A percentile compares a stretch with the other conserved stretches of the same genome.
Conservation (phyloP, 2,329 filamentous ascomycete genomes). For the Rosellinia necatrix region DNA sequence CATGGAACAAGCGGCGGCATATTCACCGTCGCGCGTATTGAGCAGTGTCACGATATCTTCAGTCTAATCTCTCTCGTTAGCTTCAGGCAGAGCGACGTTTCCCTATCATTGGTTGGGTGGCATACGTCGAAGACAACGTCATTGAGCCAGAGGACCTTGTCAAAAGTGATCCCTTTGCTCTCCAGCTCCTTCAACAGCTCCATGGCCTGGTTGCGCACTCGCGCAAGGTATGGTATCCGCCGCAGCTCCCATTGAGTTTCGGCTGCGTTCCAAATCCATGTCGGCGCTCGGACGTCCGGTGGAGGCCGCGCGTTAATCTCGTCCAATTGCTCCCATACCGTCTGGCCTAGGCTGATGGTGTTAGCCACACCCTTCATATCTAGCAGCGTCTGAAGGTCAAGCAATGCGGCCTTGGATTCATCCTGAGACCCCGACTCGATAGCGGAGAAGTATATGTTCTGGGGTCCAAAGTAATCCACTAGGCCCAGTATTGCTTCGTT, state of each 20-base stretch:
- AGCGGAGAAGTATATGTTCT: constrained; percentile 68
- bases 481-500: constrained; percentile 61
- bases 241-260: constrained; percentile 59
- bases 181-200: constrained; percentile 59
- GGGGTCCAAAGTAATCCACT: constrained; percentile 59
- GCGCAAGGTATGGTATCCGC: constrained; percentile 70
- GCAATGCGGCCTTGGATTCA: constrained; percentile 65
- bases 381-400: constrained; percentile 59
- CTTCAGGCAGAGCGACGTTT: constrained; percentile 5
- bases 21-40: constrained; percentile 57
- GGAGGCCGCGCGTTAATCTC: constrained; percentile 52
- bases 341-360: constrained; percentile 61
- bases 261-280: constrained; percentile 64
- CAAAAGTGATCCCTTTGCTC: constrained; percentile 54
- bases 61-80: constrained; percentile 34
- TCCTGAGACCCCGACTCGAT: constrained; percentile 73
- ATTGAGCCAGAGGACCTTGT: constrained; percentile 63
- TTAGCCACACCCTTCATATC: constrained; percentile 55
- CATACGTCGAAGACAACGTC: constrained; percentile 63
- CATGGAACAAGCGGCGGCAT: constrained; percentile 64
- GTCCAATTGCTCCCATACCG: constrained; percentile 58
- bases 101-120: constrained; percentile 17
- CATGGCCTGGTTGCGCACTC: constrained; percentile 66
- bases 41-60: constrained; percentile 58
- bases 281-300: constrained; percentile 47